Percentiles rank a stretch among this genome's conserved stretches.
Evolutionary conservation across 2,329 filamentous ascomycete genomes (phyloP).

Genomic region (Penicillium sp.): DNA sequence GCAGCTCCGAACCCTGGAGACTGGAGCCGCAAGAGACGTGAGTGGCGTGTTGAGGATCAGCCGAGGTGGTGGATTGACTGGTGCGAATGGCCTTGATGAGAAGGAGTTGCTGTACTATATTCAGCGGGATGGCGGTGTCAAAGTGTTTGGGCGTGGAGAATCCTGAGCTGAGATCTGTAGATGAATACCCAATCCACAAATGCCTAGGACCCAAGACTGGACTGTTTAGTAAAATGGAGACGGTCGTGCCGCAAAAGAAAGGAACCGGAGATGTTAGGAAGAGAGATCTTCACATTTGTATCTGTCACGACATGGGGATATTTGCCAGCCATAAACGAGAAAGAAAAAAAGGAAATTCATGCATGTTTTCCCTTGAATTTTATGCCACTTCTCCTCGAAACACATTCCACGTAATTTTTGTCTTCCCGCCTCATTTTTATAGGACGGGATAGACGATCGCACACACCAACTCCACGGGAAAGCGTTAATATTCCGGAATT

Average conservation of each 20-base stretch:
- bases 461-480: constrained; percentile 40
- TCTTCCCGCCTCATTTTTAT: constrained; percentile 24
- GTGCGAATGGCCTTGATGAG: constrained; percentile 45
- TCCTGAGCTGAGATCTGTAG: constrained; percentile 32
- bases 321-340: constrained; percentile 38
- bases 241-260: neutral
- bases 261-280: constrained; percentile 22
- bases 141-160: constrained; percentile 81
- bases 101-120: constrained; percentile 81
- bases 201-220: neutral
- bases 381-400: constrained; percentile 27
- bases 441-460: constrained; percentile 31
- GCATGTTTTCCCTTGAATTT: constrained; percentile 35
- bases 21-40: constrained; percentile 85
- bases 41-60: constrained; percentile 83
- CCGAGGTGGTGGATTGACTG: constrained; percentile 51
- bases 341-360: constrained; percentile 41
- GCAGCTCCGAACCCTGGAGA: constrained; percentile 75
- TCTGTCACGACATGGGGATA: constrained; percentile 40
- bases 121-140: constrained; percentile 73
- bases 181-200: neutral
- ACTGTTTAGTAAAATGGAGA: neutral
- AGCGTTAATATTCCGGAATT: constrained; percentile 34
- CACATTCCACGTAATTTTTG: constrained; percentile 30
- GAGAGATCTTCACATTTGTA: constrained; percentile 38